Conservation (phyloP, 495 filamentous ascomycete genomes). For the Talaromyces wortmannii region DNA sequence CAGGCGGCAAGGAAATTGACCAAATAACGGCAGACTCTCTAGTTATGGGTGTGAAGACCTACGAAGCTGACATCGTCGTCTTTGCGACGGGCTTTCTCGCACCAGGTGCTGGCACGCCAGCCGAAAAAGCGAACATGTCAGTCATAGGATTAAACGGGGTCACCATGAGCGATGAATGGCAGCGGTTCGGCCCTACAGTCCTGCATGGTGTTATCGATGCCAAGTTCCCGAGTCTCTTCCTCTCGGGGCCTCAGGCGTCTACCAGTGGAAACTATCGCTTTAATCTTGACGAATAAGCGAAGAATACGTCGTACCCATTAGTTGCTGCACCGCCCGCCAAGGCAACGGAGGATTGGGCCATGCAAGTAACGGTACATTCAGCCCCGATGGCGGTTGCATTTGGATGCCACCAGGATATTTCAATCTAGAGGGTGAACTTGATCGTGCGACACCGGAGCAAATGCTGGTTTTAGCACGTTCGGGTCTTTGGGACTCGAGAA, state of each 20-base stretch:
- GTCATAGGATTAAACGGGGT: conserved; percentile 32
- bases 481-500: conserved; percentile 12
- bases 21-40: conserved; percentile 15
- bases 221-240: conserved; percentile 51
- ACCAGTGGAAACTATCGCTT: conserved; percentile 33
- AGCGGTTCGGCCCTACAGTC: conserved; percentile 20
- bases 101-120: conserved; percentile 9
- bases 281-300: conserved; percentile 27
- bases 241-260: conserved; percentile 29
- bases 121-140: conserved; percentile 26
- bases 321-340: conserved; percentile 33
- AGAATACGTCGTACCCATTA: conserved; percentile 29
- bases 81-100: conserved; percentile 22
- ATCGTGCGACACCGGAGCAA: not conserved
- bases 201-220: conserved; percentile 37
- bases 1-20: conserved; percentile 15
- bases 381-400: conserved; percentile 24
- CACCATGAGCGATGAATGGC: conserved; percentile 38
- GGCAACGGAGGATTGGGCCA: conserved; percentile 41
- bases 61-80: conserved; percentile 31
- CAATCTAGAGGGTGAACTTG: conserved; percentile 36
- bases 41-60: conserved; percentile 16
- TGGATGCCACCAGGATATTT: conserved; percentile 51
- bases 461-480: not conserved
- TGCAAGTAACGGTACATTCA: conserved; percentile 30